Conservation (phyloP, 495 filamentous ascomycete genomes). For the Aspergillus saccharolyticus region DNA sequence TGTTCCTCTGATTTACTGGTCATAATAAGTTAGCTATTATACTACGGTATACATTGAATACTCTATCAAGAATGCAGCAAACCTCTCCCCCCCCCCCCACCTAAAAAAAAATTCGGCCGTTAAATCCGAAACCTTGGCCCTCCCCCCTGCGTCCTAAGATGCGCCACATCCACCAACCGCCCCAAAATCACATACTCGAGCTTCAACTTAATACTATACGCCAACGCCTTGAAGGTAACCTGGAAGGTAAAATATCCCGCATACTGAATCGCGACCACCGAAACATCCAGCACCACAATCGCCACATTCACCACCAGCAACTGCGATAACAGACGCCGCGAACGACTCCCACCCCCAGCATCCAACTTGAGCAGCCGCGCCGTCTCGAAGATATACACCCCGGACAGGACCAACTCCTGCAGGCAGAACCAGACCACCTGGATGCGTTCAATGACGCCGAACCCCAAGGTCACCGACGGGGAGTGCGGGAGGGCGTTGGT, state of each 20-base stretch:
- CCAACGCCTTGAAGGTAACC: constrained; percentile 45
- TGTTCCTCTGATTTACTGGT: too few species aligned
- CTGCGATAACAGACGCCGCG: constrained; percentile 37
- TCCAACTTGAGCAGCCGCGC: constrained; percentile 35
- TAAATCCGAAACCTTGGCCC: constrained; percentile 7
- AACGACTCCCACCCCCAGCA: constrained; percentile 24
- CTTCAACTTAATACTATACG: constrained; percentile 55
- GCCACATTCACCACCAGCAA: constrained; percentile 47
- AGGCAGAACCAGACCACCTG: constrained; percentile 46
- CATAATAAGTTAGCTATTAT: too few species aligned
- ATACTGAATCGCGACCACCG: constrained; percentile 42
- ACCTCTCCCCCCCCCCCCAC: too few species aligned
- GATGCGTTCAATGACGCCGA: constrained; percentile 47
- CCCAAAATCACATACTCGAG: constrained; percentile 48
- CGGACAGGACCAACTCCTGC: constrained; percentile 49
- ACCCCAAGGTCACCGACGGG: constrained; percentile 16
- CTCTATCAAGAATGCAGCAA: too few species aligned
- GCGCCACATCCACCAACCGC: constrained; percentile 10
- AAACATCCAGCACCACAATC: constrained; percentile 43
- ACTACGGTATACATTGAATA: too few species aligned
- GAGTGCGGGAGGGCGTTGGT: constrained; percentile 30
- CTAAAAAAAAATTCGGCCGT: too few species aligned
- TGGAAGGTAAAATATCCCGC: constrained; percentile 42
- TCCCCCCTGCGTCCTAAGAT: constrained; percentile 6
- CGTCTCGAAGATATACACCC: constrained; percentile 46